A percentile compares a stretch with the other conserved stretches of the same genome.
Conservation (phyloP, 2,329 filamentous ascomycete genomes). For the Botryotinia convoluta region DNA sequence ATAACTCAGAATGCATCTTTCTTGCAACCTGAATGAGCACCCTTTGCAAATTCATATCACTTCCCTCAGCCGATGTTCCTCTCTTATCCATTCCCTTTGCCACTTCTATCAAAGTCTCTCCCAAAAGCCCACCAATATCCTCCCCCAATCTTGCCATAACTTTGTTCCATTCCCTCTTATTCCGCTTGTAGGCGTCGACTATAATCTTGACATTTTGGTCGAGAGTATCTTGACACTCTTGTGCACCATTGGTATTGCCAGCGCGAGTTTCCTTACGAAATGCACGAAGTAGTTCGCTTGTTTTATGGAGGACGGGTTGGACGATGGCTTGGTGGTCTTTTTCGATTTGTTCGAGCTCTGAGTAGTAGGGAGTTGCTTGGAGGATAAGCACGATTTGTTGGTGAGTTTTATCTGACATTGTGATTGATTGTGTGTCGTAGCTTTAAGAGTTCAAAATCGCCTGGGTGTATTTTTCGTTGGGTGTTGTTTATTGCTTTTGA, state of each 20-base stretch:
- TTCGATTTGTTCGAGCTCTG: neutral
- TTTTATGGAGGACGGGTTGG: neutral
- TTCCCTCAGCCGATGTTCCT: fast-evolving
- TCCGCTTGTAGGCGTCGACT: neutral
- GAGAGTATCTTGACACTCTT: neutral
- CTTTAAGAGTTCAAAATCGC: neutral
- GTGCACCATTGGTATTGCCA: neutral
- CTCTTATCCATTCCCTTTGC: neutral
- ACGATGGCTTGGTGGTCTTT: neutral
- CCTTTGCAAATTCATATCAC: neutral
- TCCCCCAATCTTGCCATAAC: neutral
- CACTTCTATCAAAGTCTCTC: neutral
- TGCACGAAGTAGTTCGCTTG: neutral
- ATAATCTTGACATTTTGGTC: neutral
- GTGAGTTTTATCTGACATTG: neutral
- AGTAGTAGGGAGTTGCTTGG: neutral
- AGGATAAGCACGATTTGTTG: neutral
- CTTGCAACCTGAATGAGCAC: neutral
- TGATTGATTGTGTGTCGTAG: neutral
- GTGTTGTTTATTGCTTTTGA: neutral
- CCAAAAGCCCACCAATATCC: neutral
- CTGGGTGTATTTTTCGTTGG: fast-evolving
- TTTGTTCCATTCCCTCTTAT: neutral
- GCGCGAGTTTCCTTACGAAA: neutral
- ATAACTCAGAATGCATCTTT: neutral